Evolutionary conservation across 2,329 filamentous ascomycete genomes (phyloP), one percentile per base, ranked within the genome.

Genomic region (Harringtonia lauricola): DNA sequence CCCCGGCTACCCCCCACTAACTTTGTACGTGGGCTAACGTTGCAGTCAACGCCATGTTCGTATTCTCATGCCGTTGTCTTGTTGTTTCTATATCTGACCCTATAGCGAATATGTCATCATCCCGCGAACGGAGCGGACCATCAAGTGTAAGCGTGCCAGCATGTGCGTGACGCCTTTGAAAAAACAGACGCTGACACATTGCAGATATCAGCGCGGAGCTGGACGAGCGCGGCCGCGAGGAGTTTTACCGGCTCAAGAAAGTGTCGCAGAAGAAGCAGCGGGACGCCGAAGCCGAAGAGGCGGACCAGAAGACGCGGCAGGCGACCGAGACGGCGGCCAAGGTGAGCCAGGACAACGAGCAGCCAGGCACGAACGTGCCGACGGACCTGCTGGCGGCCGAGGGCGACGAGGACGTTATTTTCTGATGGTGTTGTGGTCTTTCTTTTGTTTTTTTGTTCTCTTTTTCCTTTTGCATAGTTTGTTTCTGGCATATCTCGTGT

Each of bases 211-310:
- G 96, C 67, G 95, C 90, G 1, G 92, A 98, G 62, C 76, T 98
- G 15, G 92, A 98, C 59, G 92, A 98, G 66, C 72, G 98, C 41
- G 94, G 96, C 65, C 79, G 92, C 70, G 92, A 96, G 62, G 92
- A 98, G 61, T 98, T 98, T 63, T 98, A 95, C 66, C 76, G 92
- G 52, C 66, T 98, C 59, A 98, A 98, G 68, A 98, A 98, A 72
- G 85, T 90, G 30, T 85, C 86, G 39, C 77, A 76, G 61, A 90
- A 90, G 68, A 90, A 90, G 62, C 82, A 88, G 61, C 72, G 83
- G 55, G 84, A 89, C 54, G 81, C 70, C 28, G 84, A 83, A 12
- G 79, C 72, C 12, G 72, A 76, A 39, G 83, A 89, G 54, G 82
- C 78, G 24, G 81, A 88, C 61, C 77, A 92, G 59, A 83, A 83